These are phyloP conservation scores for Leucaena leucocephala DNA, from an alignment of 306 rosid species.

Conservation along the genomic window DNA sequence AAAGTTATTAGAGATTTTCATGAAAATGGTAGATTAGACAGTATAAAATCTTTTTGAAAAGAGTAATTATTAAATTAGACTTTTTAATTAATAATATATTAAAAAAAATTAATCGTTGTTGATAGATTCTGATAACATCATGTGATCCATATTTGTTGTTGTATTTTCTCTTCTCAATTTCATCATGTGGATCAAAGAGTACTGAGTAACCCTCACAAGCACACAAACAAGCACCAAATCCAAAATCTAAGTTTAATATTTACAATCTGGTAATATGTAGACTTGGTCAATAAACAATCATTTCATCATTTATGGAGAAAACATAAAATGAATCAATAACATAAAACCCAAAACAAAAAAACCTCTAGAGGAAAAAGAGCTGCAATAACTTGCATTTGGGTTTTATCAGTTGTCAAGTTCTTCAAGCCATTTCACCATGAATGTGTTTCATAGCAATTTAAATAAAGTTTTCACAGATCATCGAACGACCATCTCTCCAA, in stretches of 20 bases:
- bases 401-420: constrained; percentile 28
- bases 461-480: neutral
- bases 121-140: too few species aligned
- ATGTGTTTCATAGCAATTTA: neutral
- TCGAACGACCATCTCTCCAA: neutral
- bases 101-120: too few species aligned
- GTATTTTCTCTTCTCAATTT: neutral
- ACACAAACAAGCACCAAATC: neutral
- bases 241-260: neutral
- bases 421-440: constrained; percentile 4
- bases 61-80: too few species aligned
- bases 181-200: neutral
- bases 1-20: too few species aligned
- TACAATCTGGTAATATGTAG: neutral
- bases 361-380: neutral
- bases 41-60: too few species aligned
- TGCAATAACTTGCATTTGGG: constrained; percentile 3
- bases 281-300: neutral
- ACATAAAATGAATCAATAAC: constrained; percentile 25
- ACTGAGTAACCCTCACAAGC: neutral
- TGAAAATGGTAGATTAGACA: too few species aligned
- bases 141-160: too few species aligned
- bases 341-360: neutral
- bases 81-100: too few species aligned
- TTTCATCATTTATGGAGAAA: constrained; percentile 11